Percentiles rank a stretch among this genome's conserved stretches.
These are phyloP conservation scores for Nevesoporus exiguus DNA, from an alignment of 768 basidiomycete species.

Conservation along the genomic window DNA sequence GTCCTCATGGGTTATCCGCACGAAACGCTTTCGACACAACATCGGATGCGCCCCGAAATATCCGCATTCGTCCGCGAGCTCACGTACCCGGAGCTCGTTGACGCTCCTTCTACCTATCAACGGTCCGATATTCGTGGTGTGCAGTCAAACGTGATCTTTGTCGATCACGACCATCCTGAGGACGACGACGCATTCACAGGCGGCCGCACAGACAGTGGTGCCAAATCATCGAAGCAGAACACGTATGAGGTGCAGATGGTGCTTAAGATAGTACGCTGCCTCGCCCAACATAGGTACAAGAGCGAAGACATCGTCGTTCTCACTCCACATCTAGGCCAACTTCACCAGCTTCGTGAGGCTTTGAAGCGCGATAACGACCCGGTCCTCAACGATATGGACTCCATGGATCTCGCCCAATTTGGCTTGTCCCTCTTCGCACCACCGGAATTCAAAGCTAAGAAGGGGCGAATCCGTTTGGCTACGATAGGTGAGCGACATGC, in stretches of 20 bases:
- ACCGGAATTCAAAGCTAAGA: conserved; percentile 37
- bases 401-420: conserved; percentile 51
- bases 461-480: conserved; percentile 47
- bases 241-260: conserved; percentile 58
- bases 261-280: conserved; percentile 59
- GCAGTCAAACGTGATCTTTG: conserved; percentile 57
- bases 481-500: conserved; percentile 52
- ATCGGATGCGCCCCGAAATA: conserved; percentile 74
- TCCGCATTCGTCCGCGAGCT: conserved; percentile 57
- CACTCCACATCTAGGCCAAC: conserved; percentile 68
- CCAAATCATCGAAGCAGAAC: conserved; percentile 59
- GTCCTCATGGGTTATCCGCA: conserved; percentile 62
- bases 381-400: conserved; percentile 60
- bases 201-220: conserved; percentile 43
- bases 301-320: conserved; percentile 61
- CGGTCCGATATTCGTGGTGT: conserved; percentile 54
- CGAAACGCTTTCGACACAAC: conserved; percentile 50
- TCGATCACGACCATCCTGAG: conserved; percentile 56
- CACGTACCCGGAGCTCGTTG: conserved; percentile 65
- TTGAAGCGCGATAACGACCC: conserved; percentile 52
- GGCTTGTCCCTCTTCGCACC: conserved; percentile 44
- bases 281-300: conserved; percentile 65
- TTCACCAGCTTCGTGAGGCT: conserved; percentile 44
- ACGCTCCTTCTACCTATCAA: conserved; percentile 46
- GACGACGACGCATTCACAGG: conserved; percentile 39